Conservation (phyloP, 1,284 basidiomycete genomes). For the Ganoderma boninense region DNA sequence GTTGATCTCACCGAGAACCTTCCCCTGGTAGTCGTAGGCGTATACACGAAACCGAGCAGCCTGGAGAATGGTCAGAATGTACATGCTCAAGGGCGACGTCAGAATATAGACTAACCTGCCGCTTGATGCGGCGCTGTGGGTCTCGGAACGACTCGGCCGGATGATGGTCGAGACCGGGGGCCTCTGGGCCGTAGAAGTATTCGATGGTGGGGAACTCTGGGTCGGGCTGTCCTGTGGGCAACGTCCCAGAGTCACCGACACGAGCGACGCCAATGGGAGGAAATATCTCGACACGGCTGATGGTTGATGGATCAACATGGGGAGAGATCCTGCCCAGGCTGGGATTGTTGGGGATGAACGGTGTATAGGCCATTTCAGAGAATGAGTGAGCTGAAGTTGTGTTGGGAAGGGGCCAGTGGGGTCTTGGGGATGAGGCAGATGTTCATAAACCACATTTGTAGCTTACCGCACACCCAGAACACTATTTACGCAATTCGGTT, state of each 20-base stretch:
- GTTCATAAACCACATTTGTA: neutral
- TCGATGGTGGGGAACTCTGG: slow-evolving; percentile 19
- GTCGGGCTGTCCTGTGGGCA: slow-evolving; percentile 1
- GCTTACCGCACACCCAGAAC: neutral
- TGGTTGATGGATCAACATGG: slow-evolving; percentile 14
- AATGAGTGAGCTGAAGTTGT: neutral
- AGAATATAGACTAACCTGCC: slow-evolving; percentile 27
- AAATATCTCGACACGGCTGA: slow-evolving; percentile 35
- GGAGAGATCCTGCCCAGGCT: neutral
- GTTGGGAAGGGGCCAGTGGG: neutral
- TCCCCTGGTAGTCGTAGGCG: slow-evolving; percentile 30
- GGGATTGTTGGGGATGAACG: slow-evolving; percentile 8
- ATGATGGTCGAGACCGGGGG: slow-evolving; percentile 26
- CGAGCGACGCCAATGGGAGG: slow-evolving; percentile 39
- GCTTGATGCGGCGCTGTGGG: slow-evolving; percentile 28
- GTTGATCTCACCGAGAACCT: slow-evolving; percentile 34
- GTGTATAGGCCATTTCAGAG: neutral
- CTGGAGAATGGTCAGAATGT: slow-evolving; percentile 12
- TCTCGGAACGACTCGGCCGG: slow-evolving; percentile 31
- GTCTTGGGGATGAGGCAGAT: neutral
- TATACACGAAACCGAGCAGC: slow-evolving; percentile 37
- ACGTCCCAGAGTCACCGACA: slow-evolving; percentile 35
- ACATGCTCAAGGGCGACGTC: neutral
- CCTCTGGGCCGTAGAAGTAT: slow-evolving; percentile 34
- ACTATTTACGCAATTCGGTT: neutral